phyloP scores from a whole-genome alignment of 257 asterid genomes.

The Echites panduratus region DNA sequence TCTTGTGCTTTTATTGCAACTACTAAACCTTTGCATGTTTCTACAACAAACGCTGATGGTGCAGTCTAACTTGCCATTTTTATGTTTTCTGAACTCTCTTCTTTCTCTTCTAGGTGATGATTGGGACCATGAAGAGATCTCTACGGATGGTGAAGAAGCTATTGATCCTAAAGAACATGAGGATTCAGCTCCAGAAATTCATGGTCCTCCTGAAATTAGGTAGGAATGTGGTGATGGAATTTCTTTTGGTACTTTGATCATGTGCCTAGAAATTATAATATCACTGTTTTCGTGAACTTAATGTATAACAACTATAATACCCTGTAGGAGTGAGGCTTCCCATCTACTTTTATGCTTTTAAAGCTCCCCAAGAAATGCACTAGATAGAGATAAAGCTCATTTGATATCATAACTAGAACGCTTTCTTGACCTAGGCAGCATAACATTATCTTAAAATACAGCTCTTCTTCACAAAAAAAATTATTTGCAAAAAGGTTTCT shows the following conservation, averaged over 20 bases:
- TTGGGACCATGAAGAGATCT: constrained; percentile 99
- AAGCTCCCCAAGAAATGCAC: background rate
- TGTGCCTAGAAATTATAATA: background rate
- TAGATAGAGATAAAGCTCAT: background rate
- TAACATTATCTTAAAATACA: background rate
- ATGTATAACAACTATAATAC: background rate
- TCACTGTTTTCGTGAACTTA: background rate
- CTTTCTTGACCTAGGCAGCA: background rate
- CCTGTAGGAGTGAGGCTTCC: background rate
- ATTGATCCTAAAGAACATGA: constrained; percentile 92
- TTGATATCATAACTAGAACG: background rate
- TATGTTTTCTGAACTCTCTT: no score
- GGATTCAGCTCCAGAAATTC: constrained; percentile 93
- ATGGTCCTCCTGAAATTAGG: constrained; percentile 97
- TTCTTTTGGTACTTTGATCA: background rate
- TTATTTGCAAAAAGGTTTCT: background rate
- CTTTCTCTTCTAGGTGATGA: no score
- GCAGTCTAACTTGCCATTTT: background rate
- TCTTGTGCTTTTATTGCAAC: background rate
- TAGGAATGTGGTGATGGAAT: constrained; percentile 42
- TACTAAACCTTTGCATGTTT: background rate
- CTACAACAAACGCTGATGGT: background rate
- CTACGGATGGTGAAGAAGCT: constrained; percentile 95
- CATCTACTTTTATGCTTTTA: background rate
- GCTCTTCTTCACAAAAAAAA: background rate